These are phyloP conservation scores for Candida boidinii DNA, from an alignment of 805 yeast genomes.

Conservation along the genomic window DNA sequence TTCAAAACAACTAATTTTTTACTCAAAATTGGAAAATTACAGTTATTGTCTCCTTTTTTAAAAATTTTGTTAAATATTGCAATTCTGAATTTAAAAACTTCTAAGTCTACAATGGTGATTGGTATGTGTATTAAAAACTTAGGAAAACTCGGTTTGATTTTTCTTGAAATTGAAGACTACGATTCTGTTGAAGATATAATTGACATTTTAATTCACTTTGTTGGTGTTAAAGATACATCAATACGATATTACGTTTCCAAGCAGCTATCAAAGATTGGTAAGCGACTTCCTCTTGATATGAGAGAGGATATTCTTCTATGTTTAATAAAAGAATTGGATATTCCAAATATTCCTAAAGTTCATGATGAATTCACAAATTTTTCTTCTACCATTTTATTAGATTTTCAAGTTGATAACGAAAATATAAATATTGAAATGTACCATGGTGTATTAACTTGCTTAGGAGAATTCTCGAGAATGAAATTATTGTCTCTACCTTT, in stretches of 20 bases:
- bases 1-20: slow-evolving; percentile 15
- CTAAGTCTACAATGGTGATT: too few species aligned
- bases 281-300: slow-evolving; percentile 22
- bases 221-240: slow-evolving; percentile 41
- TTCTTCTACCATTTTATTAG: neutral
- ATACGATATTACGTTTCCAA: slow-evolving; percentile 63
- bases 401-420: slow-evolving; percentile 19
- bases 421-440: slow-evolving; percentile 31
- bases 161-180: slow-evolving; percentile 20
- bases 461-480: slow-evolving; percentile 38
- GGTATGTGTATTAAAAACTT: slow-evolving; percentile 23
- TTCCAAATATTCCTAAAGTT: slow-evolving; percentile 8
- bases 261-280: slow-evolving; percentile 43
- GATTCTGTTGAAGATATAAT: slow-evolving; percentile 39
- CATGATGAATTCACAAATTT: neutral
- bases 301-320: slow-evolving; percentile 32
- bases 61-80: neutral
- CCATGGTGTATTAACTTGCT: slow-evolving; percentile 50
- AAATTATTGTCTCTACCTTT: slow-evolving; percentile 10
- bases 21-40: slow-evolving; percentile 10
- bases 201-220: slow-evolving; percentile 33
- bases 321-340: slow-evolving; percentile 26
- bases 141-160: slow-evolving; percentile 30
- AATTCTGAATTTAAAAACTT: neutral
- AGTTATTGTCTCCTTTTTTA: slow-evolving; percentile 1